These are phyloP conservation scores for Rhamnella rubrinervis DNA, from an alignment of 331 rosid species.

Conservation along the genomic window DNA sequence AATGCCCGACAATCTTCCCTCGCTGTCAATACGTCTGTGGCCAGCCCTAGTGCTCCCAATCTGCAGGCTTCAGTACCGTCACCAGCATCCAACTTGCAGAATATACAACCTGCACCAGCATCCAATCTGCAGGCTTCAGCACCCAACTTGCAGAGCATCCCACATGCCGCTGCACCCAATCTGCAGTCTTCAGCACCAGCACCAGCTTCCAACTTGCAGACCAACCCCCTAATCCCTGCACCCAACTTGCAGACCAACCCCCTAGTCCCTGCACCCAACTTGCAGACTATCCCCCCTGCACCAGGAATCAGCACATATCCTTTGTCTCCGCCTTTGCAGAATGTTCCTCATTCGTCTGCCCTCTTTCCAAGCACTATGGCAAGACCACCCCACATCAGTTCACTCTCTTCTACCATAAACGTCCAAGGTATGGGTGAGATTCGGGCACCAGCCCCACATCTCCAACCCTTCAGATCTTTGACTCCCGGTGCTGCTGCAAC, in stretches of 20 bases:
- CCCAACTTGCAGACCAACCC: not conserved
- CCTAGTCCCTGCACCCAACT: constrained; percentile 8
- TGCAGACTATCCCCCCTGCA: constrained; percentile 24
- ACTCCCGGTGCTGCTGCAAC: constrained; percentile 22
- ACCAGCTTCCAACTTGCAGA: too few relatives aligned
- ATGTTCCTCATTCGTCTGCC: constrained; percentile 28
- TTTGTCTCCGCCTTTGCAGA: constrained; percentile 24
- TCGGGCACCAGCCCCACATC: constrained; percentile 77
- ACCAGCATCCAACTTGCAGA: constrained; percentile 28
- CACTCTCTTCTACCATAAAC: constrained; percentile 36
- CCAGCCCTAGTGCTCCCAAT: constrained; percentile 35
- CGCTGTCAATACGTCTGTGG: constrained; percentile 33
- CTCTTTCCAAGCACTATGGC: constrained; percentile 31
- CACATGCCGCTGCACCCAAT: constrained; percentile 24
- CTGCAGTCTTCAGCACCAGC: constrained; percentile 28
- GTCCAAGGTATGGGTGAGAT: constrained; percentile 42
- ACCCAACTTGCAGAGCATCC: constrained; percentile 26
- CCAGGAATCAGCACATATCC: constrained; percentile 9
- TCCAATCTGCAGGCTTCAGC: not conserved
- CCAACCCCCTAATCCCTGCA: not conserved
- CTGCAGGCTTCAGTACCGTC: constrained; percentile 30
- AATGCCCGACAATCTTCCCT: constrained; percentile 31
- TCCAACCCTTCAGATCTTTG: constrained; percentile 53
- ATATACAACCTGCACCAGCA: constrained; percentile 12
- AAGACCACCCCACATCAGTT: constrained; percentile 42